Evolutionary conservation across 2,329 filamentous ascomycete genomes (phyloP).

Genomic region (Stylonectria norvegica): DNA sequence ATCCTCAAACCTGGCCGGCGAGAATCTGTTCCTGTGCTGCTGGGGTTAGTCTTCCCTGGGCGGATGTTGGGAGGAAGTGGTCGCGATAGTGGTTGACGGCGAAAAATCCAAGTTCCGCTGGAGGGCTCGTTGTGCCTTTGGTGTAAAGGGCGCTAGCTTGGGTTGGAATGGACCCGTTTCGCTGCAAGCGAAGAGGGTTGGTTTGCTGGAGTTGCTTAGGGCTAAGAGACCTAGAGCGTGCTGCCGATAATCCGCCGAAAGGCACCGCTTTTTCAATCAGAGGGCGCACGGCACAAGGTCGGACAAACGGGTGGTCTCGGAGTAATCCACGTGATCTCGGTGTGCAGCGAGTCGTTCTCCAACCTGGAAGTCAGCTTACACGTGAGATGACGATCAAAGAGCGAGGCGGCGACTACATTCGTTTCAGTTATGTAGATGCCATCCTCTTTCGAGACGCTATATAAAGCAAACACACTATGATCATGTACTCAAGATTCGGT

Average conservation of each 20-base stretch:
- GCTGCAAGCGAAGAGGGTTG: conserved; percentile 36
- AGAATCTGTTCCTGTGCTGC: conserved; percentile 40
- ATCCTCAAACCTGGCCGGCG: conserved; percentile 37
- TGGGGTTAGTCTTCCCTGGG: conserved; percentile 42
- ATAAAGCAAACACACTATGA: no score
- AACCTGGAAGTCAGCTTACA: no score
- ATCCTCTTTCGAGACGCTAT: no score
- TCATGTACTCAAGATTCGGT: no score
- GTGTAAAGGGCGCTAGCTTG: conserved; percentile 31
- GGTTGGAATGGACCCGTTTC: conserved; percentile 28
- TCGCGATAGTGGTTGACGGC: conserved; percentile 39
- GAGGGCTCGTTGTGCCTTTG: conserved; percentile 41
- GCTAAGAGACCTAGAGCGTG: conserved; percentile 38
- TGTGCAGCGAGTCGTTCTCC: no score
- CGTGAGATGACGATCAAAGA: no score
- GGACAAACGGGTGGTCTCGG: not conserved
- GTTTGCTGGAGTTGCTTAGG: conserved; percentile 35
- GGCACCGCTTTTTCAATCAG: not conserved
- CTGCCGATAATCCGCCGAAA: conserved; percentile 31
- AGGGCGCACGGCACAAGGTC: not conserved
- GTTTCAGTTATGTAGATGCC: no score
- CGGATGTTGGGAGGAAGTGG: conserved; percentile 36
- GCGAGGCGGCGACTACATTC: no score
- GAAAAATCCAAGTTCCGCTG: conserved; percentile 41
- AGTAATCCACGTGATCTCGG: not conserved